Evolutionary conservation across 1,284 basidiomycete genomes (phyloP), one percentile per base, ranked within the genome.

Genomic region (Takashimella koratensis): DNA sequence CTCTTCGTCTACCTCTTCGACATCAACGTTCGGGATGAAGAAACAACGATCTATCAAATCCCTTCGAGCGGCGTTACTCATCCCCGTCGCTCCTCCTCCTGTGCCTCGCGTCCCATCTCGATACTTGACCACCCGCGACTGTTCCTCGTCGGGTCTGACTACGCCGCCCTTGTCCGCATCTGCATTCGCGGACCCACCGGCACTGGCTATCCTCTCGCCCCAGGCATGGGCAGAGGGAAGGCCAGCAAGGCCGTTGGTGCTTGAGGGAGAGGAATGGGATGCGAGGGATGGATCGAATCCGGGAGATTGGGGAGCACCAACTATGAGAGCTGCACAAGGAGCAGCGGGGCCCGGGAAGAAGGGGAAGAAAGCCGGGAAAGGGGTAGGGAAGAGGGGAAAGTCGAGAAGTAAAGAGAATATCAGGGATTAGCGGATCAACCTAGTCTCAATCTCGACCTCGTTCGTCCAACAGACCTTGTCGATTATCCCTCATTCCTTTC

Each of bases 241-340:
- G 3, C 69, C 70, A 2, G 66, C 73, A 0, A 54, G 68, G 21
- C 65, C 67, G 30, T 55, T 75, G 43, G 62, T 72, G 1, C 56
- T 76, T 24, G 73, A 75, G 22, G 75, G 73, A 8, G 71, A 73
- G 43, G 75, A 76, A 52, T 75, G 68, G 68, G 73, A 73, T 52
- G 67, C 66, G 39, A 57, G 57, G 46, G 66, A 68, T 26, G 63
- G 59, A 2, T 42, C 46, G 22, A 46, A 46, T 3, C 52, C 54
- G 3, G 61, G 59, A 4, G 64, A 64, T 43, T 61, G 62, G 58
- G 60, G 60, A 36, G 30, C 30, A 16, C 30, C 30, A 36, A 36
- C 10, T 36, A 8, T 8, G 8, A 36, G 30, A 16, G 8, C 30
- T 36, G 8, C 30, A 8, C 16, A 8, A 36, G 30, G 30, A 16